Conservation (phyloP, 805 yeast genomes). For the Yarrowia osloensis region DNA sequence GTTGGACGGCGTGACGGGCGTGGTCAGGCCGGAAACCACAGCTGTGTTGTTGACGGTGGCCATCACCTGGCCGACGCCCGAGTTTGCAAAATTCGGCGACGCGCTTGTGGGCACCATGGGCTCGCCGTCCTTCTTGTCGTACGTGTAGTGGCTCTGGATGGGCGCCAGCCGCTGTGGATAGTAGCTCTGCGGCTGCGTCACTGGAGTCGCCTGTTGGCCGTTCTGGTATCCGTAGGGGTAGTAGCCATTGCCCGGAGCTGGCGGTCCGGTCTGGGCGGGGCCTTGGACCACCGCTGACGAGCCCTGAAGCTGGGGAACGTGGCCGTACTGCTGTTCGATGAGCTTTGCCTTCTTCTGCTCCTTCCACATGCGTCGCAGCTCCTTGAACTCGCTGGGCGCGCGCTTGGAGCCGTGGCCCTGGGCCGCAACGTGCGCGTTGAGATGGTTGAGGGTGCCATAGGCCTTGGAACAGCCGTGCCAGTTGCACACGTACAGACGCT, state of each 20-base stretch:
- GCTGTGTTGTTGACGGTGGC: conserved; percentile 24
- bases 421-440: conserved; percentile 56
- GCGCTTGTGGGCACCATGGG: not conserved
- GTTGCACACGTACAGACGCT: conserved; percentile 55
- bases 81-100: conserved; percentile 16
- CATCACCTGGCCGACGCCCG: conserved; percentile 23
- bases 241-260: not conserved
- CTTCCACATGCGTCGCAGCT: conserved; percentile 50
- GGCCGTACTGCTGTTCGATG: conserved; percentile 28
- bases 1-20: conserved; percentile 21
- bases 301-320: not conserved
- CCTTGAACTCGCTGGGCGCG: conserved; percentile 56
- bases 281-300: not conserved
- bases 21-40: conserved; percentile 10
- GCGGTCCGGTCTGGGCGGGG: not conserved
- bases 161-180: conserved; percentile 24
- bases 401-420: conserved; percentile 59
- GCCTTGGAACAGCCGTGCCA: conserved; percentile 53
- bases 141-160: conserved; percentile 25
- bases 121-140: conserved; percentile 29
- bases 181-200: not conserved
- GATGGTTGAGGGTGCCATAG: conserved; percentile 61
- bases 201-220: conserved; percentile 11
- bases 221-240: conserved; percentile 24
- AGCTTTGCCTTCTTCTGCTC: conserved; percentile 45